Percentiles rank a stretch among this genome's conserved stretches.
These are phyloP conservation scores for Adansonia grandidieri DNA, from an alignment of 441 rosid genomes.

Conservation along the genomic window DNA sequence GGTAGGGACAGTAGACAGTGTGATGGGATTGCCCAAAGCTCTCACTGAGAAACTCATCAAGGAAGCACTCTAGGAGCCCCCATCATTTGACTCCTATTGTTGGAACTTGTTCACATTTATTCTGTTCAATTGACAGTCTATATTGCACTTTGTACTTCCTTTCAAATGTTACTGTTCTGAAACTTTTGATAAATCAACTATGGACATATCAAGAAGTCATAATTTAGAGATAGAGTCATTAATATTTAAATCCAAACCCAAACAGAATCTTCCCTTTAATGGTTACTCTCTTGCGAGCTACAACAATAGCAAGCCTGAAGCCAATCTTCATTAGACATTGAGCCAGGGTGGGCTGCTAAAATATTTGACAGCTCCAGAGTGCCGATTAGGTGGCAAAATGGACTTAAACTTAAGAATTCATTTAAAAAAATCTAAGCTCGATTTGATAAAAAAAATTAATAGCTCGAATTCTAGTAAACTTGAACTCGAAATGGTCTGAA, in stretches of 20 bases:
- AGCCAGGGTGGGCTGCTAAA: neutral
- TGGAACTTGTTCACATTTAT: neutral
- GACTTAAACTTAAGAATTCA: no score
- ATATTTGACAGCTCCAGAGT: neutral
- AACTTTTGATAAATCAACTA: neutral
- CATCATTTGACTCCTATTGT: neutral
- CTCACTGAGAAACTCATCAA: constrained; percentile 50
- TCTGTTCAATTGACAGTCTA: neutral
- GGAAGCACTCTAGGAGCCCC: constrained; percentile 40
- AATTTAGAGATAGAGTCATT: no score
- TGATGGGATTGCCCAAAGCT: constrained; percentile 73
- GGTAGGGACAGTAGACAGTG: constrained; percentile 70
- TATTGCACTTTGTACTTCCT: neutral
- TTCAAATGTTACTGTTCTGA: neutral
- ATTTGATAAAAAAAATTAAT: no score
- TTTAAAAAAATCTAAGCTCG: no score
- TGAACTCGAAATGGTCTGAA: no score
- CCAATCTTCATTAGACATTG: neutral
- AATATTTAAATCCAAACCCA: no score
- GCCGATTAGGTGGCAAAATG: neutral
- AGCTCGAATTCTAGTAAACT: no score
- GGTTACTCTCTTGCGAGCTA: no score
- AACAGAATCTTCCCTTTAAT: no score
- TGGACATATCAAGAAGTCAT: neutral
- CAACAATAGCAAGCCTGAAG: neutral